These are phyloP conservation scores for Silene uniflora DNA, from an alignment of 148 eudicot genomes.

Conservation along the genomic window DNA sequence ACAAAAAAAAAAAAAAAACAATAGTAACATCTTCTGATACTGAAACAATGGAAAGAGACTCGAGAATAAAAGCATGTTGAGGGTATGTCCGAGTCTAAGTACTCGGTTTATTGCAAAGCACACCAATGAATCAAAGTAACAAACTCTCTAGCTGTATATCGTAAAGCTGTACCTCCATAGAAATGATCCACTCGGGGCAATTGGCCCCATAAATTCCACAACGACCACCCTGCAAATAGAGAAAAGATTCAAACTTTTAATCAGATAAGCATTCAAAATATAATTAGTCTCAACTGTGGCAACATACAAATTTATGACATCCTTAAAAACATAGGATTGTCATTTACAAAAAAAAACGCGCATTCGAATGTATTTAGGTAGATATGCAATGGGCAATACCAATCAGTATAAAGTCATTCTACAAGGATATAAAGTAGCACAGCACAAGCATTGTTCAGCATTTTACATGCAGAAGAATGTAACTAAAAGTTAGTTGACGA, in stretches of 20 bases:
- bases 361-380: neutral
- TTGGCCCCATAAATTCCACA: slow-evolving; percentile 88
- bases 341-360: neutral
- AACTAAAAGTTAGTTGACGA: too few species aligned
- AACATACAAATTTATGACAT: neutral
- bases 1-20: too few species aligned
- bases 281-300: neutral
- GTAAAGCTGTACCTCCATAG: slow-evolving; percentile 66
- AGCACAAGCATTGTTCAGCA: neutral
- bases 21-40: too few species aligned
- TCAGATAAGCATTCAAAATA: neutral
- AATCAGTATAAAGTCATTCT: neutral
- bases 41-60: neutral
- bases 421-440: neutral
- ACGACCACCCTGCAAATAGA: slow-evolving; percentile 51
- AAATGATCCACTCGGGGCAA: slow-evolving; percentile 83
- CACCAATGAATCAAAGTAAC: neutral
- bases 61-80: neutral
- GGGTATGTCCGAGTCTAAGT: neutral
- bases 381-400: neutral
- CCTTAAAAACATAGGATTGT: neutral
- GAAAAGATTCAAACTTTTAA: neutral
- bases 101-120: neutral
- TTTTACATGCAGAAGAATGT: neutral
- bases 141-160: neutral